Percentiles rank a stretch among this genome's conserved stretches.
Conservation (phyloP, 2,329 filamentous ascomycete genomes). For the Paracoccidioides brasiliensis region DNA sequence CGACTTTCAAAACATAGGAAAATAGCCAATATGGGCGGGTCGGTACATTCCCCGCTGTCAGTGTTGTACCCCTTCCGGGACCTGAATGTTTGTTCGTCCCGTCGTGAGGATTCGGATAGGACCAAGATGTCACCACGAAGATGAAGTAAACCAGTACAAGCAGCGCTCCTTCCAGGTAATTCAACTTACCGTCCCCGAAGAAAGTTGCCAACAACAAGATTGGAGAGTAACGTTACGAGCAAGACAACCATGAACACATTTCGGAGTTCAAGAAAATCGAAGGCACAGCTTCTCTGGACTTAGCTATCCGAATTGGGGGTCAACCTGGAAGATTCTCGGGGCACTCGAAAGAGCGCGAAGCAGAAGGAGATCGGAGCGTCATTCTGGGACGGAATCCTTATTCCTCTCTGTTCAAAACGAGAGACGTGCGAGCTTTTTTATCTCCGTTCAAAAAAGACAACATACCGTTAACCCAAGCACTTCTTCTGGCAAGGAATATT, state of each 20-base stretch:
- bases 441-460: too few species aligned
- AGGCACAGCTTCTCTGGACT: neutral
- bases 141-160: constrained; percentile 55
- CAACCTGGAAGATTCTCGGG: neutral
- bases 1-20: neutral
- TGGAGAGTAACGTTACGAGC: constrained; percentile 67
- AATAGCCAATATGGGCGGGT: neutral
- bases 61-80: neutral
- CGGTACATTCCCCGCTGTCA: neutral
- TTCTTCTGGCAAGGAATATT: too few species aligned
- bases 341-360: neutral
- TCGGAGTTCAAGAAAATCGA: constrained; percentile 54
- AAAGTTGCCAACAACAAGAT: constrained; percentile 79
- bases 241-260: constrained; percentile 72
- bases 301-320: neutral
- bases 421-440: too few species aligned
- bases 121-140: constrained; percentile 49
- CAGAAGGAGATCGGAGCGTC: neutral
- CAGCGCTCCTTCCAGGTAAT: constrained; percentile 77
- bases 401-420: neutral
- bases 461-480: too few species aligned
- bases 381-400: neutral
- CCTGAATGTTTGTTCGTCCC: constrained; percentile 9
- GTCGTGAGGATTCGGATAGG: constrained; percentile 42
- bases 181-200: constrained; percentile 72